These are phyloP conservation scores for Fusarium sp. DNA, from an alignment of 2,329 filamentous ascomycete genomes.

Conservation along the genomic window DNA sequence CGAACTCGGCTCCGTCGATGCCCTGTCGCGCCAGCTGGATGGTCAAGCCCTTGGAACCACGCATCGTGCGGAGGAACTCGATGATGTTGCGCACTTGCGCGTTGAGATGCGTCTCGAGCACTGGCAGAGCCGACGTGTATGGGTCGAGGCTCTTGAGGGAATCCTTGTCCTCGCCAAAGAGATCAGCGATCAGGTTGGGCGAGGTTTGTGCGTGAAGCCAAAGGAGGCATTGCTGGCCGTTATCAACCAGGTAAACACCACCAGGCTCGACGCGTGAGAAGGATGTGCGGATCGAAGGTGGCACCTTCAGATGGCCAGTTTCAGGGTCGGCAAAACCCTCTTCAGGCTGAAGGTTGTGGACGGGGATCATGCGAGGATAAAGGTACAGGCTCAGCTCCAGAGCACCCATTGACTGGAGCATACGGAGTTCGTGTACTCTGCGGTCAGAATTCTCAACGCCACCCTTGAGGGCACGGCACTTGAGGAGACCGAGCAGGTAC, in stretches of 20 bases:
- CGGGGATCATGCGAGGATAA: slow-evolving; percentile 91
- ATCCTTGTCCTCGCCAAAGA: slow-evolving; percentile 82
- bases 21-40: slow-evolving; percentile 93
- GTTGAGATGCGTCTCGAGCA: slow-evolving; percentile 91
- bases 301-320: slow-evolving; percentile 88
- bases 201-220: slow-evolving; percentile 96
- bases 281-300: slow-evolving; percentile 81
- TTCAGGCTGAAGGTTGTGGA: slow-evolving; percentile 88
- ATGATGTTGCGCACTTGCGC: slow-evolving; percentile 95
- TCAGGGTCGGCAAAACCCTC: slow-evolving; percentile 92
- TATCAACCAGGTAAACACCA: slow-evolving; percentile 94
- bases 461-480: slow-evolving; percentile 92
- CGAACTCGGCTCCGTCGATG: slow-evolving; percentile 93
- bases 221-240: slow-evolving; percentile 89
- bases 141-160: slow-evolving; percentile 83
- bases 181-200: slow-evolving; percentile 88
- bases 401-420: slow-evolving; percentile 89
- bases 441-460: slow-evolving; percentile 92
- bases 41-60: slow-evolving; percentile 88
- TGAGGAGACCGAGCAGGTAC: slow-evolving; percentile 92
- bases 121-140: slow-evolving; percentile 81
- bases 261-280: slow-evolving; percentile 92
- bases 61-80: slow-evolving; percentile 82
- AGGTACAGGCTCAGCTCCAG: slow-evolving; percentile 90
- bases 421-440: slow-evolving; percentile 88